Percentiles rank a stretch among this genome's conserved stretches.
Evolutionary conservation across 2,329 filamentous ascomycete species (phyloP).

Genomic region (Cercospora sp.): DNA sequence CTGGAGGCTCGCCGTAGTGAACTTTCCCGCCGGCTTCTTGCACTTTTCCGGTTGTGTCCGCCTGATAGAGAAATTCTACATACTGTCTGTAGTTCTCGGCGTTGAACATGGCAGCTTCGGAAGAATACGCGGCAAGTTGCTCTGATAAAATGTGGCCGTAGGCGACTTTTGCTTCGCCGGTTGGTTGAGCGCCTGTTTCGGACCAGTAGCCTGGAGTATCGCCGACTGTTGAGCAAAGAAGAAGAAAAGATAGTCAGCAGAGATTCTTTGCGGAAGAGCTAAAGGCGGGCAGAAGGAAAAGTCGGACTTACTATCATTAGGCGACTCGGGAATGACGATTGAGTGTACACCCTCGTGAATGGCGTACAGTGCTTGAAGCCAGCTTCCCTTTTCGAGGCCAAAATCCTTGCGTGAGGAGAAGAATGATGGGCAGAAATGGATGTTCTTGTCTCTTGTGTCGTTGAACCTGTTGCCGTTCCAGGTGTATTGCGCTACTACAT

Average conservation of each 20-base stretch:
- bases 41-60: neutral
- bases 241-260: too few relatives aligned
- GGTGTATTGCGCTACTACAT: neutral
- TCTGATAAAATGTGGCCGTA: neutral
- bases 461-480: neutral
- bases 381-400: neutral
- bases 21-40: neutral
- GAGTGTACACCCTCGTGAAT: neutral
- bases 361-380: neutral
- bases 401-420: neutral
- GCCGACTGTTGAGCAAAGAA: neutral
- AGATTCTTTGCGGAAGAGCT: too few relatives aligned
- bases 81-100: constrained; percentile 1
- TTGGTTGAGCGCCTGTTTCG: neutral
- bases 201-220: neutral
- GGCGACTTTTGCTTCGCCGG: neutral
- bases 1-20: neutral
- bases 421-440: neutral
- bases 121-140: neutral
- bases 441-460: neutral
- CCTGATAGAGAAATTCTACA: neutral
- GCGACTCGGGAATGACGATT: neutral
- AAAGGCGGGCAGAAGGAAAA: too few relatives aligned
- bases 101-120: constrained; percentile 1
- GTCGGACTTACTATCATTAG: neutral